Conservation (phyloP, 768 basidiomycete species). For the Sarcomyxa edulis region DNA sequence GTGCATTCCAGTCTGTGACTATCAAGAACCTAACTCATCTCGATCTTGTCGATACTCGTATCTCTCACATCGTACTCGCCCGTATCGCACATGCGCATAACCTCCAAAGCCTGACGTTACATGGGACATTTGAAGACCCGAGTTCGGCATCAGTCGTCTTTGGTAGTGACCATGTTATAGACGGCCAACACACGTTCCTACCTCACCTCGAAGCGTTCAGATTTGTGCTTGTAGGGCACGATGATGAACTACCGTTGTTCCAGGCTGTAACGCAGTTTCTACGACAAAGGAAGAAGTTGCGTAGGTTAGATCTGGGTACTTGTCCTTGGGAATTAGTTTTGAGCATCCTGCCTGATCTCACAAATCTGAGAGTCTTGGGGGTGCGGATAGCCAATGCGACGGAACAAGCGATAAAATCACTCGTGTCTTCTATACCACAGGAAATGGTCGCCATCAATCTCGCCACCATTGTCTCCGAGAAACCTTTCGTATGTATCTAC, state of each 20-base stretch:
- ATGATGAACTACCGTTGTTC: slow-evolving; percentile 49
- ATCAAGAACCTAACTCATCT: slow-evolving; percentile 66
- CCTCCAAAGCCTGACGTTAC: slow-evolving; percentile 57
- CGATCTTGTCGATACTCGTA: slow-evolving; percentile 66
- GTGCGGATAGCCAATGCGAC: slow-evolving; percentile 50
- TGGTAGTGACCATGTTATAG: slow-evolving; percentile 54
- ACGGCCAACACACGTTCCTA: slow-evolving; percentile 52
- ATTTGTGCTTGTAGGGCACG: slow-evolving; percentile 59
- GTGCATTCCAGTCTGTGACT: slow-evolving; percentile 54
- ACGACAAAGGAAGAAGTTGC: slow-evolving; percentile 37
- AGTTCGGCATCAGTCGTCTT: slow-evolving; percentile 55
- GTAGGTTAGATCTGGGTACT: slow-evolving; percentile 55
- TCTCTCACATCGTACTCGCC: slow-evolving; percentile 56
- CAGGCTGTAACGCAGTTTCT: slow-evolving; percentile 51
- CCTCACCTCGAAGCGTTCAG: slow-evolving; percentile 61
- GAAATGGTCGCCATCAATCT: slow-evolving; percentile 52
- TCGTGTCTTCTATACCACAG: slow-evolving; percentile 36
- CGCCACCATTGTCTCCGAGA: slow-evolving; percentile 43
- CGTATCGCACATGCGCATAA: slow-evolving; percentile 60
- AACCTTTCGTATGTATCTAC: slow-evolving; percentile 47
- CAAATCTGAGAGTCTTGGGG: slow-evolving; percentile 48
- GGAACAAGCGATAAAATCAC: slow-evolving; percentile 25
- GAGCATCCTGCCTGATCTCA: slow-evolving; percentile 44
- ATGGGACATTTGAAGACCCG: slow-evolving; percentile 61
- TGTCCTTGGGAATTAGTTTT: slow-evolving; percentile 63